Percentiles rank a stretch among this genome's conserved stretches.
phyloP scores from a whole-genome alignment of 345 rosid genomes.

The Turnera subulata region DNA sequence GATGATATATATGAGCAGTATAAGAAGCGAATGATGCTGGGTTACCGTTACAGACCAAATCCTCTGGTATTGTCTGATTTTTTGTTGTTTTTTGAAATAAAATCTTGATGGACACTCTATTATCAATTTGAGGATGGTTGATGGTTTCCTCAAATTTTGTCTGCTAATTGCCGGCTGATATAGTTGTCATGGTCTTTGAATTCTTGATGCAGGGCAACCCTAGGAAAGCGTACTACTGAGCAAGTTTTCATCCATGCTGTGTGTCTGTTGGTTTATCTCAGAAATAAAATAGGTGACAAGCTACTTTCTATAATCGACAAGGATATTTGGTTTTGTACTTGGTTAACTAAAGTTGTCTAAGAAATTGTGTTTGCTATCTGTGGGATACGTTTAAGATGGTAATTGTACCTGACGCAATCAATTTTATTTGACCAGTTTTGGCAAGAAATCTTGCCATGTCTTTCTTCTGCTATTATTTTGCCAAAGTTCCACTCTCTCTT shows the following conservation, averaged over 20 bases:
- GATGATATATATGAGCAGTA: constrained; percentile 99
- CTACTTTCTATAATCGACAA: no score
- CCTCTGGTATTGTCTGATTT: constrained; percentile 57
- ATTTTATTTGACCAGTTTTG: no score
- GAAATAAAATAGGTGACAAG: no score
- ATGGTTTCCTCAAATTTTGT: not conserved
- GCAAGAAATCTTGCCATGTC: no score
- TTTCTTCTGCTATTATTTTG: no score
- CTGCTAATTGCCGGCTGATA: not conserved
- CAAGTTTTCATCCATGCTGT: not conserved
- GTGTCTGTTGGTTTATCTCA: not conserved
- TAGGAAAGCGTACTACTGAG: constrained; percentile 63
- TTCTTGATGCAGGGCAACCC: constrained; percentile 55
- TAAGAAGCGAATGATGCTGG: constrained; percentile 99
- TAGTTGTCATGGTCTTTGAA: constrained; percentile 1
- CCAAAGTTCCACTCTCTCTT: no score
- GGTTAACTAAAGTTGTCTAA: no score
- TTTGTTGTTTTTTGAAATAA: not conserved
- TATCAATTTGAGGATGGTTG: not conserved
- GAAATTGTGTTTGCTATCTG: no score
- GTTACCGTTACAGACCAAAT: constrained; percentile 90
- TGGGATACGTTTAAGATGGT: no score
- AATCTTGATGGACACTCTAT: no score
- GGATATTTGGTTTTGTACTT: no score
- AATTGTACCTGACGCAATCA: no score